Evolutionary conservation across 2,329 filamentous ascomycete species (phyloP), one percentile per base, ranked within the genome.

Genomic region (Aspergillus candidus): DNA sequence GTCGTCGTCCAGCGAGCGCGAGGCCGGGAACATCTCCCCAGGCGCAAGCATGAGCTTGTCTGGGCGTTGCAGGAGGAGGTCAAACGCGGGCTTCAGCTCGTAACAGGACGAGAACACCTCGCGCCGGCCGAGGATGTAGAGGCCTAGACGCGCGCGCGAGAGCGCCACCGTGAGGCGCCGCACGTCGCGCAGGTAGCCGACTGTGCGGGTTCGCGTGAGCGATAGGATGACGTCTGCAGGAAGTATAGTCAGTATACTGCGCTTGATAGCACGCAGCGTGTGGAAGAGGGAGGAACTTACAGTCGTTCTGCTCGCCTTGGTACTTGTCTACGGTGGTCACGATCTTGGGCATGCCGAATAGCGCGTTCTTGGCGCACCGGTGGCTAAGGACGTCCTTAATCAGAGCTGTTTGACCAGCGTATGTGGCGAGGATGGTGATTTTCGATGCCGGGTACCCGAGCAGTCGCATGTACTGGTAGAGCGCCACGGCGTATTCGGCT

Each of bases 271-370:
- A n/a, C 6, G 22, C n/a, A 33, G 30, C 43, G 46, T n/a, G 29
- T 22, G 36, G 17, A 15, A 17, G 14, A 11, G 5, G 30, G 22
- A 32, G 13, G 11, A 30, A 80, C 86, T 76, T 76, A 93, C 88
- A 97, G 61, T 98, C 93, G 68, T 98, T 98, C 69, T 98, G 93
- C 73, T 98, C 93, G 64, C 93, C 94, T 72, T 98, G 93, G 61
- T 97, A 98, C 66, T 95, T 96, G 72, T 98, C 93, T 51, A 98
- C 91, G 4, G 94, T 98, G 3, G 88, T 90, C 22, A 98, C 88
- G 41, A 86, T 84, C 66, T 84, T 86, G 13, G 93, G 93, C 66
- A 95, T 72, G 7, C 91, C 90, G 68, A 98, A 98, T 14, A 97
- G 72, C 2, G 82, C 72, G 57, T 89, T 94, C 56, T 80, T 84